Evolutionary conservation across 768 basidiomycete species (phyloP).

Genomic region (Hortiboletus campestris): DNA sequence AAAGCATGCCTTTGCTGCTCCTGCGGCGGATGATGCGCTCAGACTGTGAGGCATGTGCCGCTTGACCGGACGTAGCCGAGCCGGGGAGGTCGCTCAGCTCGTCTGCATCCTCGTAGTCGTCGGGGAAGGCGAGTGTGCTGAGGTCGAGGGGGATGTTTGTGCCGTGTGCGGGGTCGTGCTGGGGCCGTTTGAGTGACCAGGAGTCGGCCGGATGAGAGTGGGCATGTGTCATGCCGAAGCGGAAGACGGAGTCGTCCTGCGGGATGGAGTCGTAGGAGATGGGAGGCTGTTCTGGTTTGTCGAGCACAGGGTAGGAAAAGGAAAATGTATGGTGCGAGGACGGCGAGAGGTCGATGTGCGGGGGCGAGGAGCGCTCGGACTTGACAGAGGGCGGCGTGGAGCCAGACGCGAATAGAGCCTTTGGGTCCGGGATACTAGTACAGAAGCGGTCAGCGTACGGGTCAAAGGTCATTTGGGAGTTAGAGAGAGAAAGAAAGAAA

Average conservation of each 20-base stretch:
- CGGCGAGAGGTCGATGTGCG: constrained; percentile 21
- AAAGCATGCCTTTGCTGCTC: constrained; percentile 67
- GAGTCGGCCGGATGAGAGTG: constrained; percentile 15
- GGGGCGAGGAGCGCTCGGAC: constrained; percentile 28
- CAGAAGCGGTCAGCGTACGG: constrained; percentile 18
- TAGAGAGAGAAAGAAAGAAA: background rate
- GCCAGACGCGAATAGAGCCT: background rate
- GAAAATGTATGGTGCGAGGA: constrained; percentile 22
- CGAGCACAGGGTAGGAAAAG: constrained; percentile 19
- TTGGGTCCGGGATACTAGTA: constrained; percentile 16
- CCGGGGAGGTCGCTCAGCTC: constrained; percentile 49
- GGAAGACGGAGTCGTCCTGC: constrained; percentile 13
- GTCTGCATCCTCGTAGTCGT: constrained; percentile 62
- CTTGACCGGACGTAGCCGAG: constrained; percentile 21
- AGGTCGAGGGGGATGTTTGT: constrained; percentile 23
- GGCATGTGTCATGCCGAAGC: constrained; percentile 29
- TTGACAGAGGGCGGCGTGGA: constrained; percentile 25
- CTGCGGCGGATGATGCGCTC: constrained; percentile 64
- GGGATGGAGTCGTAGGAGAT: background rate
- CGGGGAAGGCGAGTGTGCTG: constrained; percentile 45
- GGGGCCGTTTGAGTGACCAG: constrained; percentile 24
- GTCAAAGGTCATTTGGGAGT: constrained; percentile 23
- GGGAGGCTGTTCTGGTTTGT: background rate
- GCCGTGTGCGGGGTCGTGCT: constrained; percentile 2
- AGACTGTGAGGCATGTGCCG: constrained; percentile 16